These are phyloP conservation scores for Pythium volutum DNA, from an alignment of 352 stramenopile genomes.

Conservation along the genomic window DNA sequence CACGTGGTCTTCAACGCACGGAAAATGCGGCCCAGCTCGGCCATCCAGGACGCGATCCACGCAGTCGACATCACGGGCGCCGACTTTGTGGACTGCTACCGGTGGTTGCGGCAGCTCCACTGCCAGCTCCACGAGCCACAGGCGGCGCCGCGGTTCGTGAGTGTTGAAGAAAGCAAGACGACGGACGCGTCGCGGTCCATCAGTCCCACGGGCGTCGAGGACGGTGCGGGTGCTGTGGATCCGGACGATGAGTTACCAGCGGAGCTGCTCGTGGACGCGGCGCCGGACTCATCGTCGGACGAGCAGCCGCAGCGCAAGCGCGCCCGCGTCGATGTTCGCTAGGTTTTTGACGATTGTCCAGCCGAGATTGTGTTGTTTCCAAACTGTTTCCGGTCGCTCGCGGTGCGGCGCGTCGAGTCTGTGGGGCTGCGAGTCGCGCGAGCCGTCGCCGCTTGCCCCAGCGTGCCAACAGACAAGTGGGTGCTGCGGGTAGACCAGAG, in stretches of 20 bases:
- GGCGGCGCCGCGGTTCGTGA: constrained; percentile 31
- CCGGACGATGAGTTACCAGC: background rate
- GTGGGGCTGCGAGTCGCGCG: no score
- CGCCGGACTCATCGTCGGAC: background rate
- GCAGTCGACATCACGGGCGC: constrained; percentile 17
- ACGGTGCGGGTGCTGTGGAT: constrained; percentile 6
- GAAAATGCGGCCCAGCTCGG: constrained; percentile 25
- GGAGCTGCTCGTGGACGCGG: background rate
- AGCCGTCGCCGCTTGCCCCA: no score
- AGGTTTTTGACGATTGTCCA: background rate
- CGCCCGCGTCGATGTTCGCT: constrained; percentile 11
- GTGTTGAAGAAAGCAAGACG: constrained; percentile 36
- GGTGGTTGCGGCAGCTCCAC: constrained; percentile 32
- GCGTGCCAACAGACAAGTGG: no score
- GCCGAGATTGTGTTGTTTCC: background rate
- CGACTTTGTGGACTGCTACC: constrained; percentile 37
- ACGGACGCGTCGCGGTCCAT: constrained; percentile 31
- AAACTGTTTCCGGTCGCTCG: no score
- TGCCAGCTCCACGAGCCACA: constrained; percentile 21
- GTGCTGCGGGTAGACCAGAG: no score
- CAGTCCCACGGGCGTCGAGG: constrained; percentile 40
- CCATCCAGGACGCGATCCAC: constrained; percentile 33
- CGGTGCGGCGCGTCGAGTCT: no score
- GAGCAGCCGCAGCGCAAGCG: constrained; percentile 20
- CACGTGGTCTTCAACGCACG: constrained; percentile 38